phyloP scores from a whole-genome alignment of 139 green algal genomes.

The Coelastrella sp. region DNA sequence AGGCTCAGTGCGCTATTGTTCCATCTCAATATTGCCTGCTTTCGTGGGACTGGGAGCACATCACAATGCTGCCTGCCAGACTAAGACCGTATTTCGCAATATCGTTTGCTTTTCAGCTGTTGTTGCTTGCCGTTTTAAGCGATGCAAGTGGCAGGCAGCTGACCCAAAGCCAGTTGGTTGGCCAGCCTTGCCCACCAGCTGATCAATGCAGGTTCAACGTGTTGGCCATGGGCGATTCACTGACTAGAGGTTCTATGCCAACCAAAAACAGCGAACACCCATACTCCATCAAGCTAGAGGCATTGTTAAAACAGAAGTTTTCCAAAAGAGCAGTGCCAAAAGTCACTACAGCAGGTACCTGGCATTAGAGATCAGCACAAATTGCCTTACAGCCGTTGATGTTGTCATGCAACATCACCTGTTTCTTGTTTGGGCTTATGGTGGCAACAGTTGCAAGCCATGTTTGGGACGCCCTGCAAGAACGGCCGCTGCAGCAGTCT shows the following conservation, averaged over 20 bases:
- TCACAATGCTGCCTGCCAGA: not conserved
- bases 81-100: not conserved
- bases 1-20: not conserved
- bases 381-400: no score
- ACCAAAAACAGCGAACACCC: not conserved
- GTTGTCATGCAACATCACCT: no score
- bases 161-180: not conserved
- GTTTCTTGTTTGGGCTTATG: no score
- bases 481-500: no score
- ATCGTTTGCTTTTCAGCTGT: not conserved
- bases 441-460: no score
- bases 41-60: not conserved
- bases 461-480: no score
- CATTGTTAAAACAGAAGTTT: slow-evolving; percentile 9
- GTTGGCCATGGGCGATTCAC: slow-evolving; percentile 19
- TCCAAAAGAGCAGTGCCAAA: not conserved
- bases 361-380: not conserved
- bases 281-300: slow-evolving; percentile 34
- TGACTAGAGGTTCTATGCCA: slow-evolving; percentile 40
- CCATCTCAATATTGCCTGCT: not conserved
- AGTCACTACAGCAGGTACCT: slow-evolving; percentile 21
- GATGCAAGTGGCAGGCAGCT: not conserved
- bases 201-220: slow-evolving; percentile 3
- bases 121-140: not conserved
- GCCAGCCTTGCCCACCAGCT: not conserved